phyloP scores from a whole-genome alignment of 108 stramenopile genomes.

The Nitzschia sp. region DNA sequence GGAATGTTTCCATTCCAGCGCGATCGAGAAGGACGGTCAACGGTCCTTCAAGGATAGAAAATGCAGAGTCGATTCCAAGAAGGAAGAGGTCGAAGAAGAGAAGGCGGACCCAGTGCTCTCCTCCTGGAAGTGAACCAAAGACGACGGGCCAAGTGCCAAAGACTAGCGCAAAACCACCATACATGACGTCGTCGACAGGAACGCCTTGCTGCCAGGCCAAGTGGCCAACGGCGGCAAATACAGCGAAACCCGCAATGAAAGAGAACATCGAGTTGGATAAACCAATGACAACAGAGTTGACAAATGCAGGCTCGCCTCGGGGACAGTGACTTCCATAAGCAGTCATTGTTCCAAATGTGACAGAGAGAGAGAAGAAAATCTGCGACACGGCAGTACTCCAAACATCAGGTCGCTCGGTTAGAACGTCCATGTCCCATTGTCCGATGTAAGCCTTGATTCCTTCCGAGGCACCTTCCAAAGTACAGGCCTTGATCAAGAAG shows the following conservation, averaged over 20 bases:
- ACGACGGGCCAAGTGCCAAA: conserved; percentile 68
- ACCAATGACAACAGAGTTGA: conserved; percentile 53
- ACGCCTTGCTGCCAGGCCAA: conserved; percentile 34
- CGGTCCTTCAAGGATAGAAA: conserved; percentile 34
- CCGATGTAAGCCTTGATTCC: conserved; percentile 65
- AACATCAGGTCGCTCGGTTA: conserved; percentile 44
- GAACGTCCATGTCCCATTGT: conserved; percentile 45
- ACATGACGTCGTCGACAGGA: conserved; percentile 19
- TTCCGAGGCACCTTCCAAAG: conserved; percentile 37
- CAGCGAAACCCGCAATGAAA: conserved; percentile 68
- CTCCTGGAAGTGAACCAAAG: conserved; percentile 51
- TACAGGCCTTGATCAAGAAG: conserved; percentile 48
- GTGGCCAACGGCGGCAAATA: conserved; percentile 65
- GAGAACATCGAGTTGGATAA: conserved; percentile 47
- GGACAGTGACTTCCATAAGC: conserved; percentile 61
- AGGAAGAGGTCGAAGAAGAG: conserved; percentile 59
- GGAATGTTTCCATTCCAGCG: conserved; percentile 1
- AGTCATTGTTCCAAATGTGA: conserved; percentile 68
- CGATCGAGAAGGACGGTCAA: conserved; percentile 16
- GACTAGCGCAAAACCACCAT: conserved; percentile 45
- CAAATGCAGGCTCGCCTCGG: conserved; percentile 48
- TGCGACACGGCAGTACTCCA: conserved; percentile 67
- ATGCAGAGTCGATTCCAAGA: conserved; percentile 69
- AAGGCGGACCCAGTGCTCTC: conserved; percentile 53
- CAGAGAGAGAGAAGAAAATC: conserved; percentile 60